These are phyloP conservation scores for Metschnikowia similis DNA, from an alignment of 805 yeast genomes.

Conservation along the genomic window DNA sequence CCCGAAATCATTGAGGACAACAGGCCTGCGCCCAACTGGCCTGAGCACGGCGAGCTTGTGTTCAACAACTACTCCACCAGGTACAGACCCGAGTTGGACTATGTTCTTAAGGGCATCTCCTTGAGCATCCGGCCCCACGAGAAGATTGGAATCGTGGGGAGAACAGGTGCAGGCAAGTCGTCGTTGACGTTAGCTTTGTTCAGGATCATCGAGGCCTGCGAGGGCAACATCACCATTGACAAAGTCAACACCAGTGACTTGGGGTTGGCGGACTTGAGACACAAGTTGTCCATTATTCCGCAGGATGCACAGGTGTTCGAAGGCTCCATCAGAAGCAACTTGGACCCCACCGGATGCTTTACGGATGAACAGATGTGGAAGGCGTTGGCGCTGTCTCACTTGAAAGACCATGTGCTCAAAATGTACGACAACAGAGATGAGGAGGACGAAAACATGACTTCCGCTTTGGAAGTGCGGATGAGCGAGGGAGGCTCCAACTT, in stretches of 20 bases:
- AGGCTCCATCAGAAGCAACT: slow-evolving; percentile 38
- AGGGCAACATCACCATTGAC: slow-evolving; percentile 37
- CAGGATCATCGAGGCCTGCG: slow-evolving; percentile 39
- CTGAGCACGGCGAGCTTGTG: slow-evolving; percentile 32
- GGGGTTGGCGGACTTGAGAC: slow-evolving; percentile 42
- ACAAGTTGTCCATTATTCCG: slow-evolving; percentile 40
- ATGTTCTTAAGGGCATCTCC: slow-evolving; percentile 38
- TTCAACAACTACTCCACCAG: slow-evolving; percentile 38
- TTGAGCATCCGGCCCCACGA: slow-evolving; percentile 35
- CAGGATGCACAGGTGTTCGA: slow-evolving; percentile 46
- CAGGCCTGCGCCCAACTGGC: slow-evolving; percentile 53
- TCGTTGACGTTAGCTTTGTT: slow-evolving; percentile 42
- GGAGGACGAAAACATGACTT: slow-evolving; percentile 17
- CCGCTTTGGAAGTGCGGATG: slow-evolving; percentile 32
- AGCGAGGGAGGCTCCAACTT: slow-evolving; percentile 46
- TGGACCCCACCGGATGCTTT: slow-evolving; percentile 37
- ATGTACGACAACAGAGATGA: slow-evolving; percentile 32
- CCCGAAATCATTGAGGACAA: slow-evolving; percentile 58
- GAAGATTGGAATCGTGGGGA: slow-evolving; percentile 43
- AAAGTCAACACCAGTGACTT: slow-evolving; percentile 28
- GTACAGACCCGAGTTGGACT: slow-evolving; percentile 43
- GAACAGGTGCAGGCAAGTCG: slow-evolving; percentile 46
- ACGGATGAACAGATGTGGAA: slow-evolving; percentile 39
- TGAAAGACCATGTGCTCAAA: slow-evolving; percentile 36
- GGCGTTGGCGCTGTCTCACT: slow-evolving; percentile 40